Base-by-base conservation (phyloP, 345 rosid species). In the Ailanthus altissimus region DNA sequence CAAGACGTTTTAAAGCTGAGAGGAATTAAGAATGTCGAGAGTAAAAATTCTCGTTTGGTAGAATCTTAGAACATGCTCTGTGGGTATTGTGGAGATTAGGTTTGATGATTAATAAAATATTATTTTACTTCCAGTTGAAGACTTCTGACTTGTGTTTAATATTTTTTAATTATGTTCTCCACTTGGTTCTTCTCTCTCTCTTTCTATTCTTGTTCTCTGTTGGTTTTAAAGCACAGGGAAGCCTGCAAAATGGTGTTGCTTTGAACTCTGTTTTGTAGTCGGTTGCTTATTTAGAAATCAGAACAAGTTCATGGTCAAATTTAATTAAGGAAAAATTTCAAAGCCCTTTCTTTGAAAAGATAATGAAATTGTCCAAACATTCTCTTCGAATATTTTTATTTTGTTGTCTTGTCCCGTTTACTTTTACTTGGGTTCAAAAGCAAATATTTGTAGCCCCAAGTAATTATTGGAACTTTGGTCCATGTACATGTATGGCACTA, bases 11-110 rank as follows among this genome's bases (percentile, higher is more conserved):
- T 32, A 42, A 51, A 53, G 62, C 16, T 53, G 71, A 9, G 63
- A 32, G 53, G 13, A 5, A 54, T 8, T 18, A 42, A 49, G 70
- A 74, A 64, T 75, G 78, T 64, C 62, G 12, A 71, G 21, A 71
- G 21, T 46, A 18, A 45, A 73, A 60, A 43, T 32, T 25, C 9
- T 8, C 26, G 25, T 26, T 5, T 23, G 16, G 13, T 49, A 49
- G 61, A 74, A 47, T 74, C 38, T 63, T 18, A 47, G 40, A 62
- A 47, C 57, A 45, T 25, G 67, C 67, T 46, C 42, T 45, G 42
- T n/a, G 23, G 67, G 67, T 60, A 43, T 59, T 15, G 16, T 42
- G 32, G 25, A 43, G 65, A 8, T 42, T 8, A 43, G 25, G 16
- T 23, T 58, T 20, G 3, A 38, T 51, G 3, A 32, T 32, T 32